Evolutionary conservation across 2,329 filamentous ascomycete genomes (phyloP).

Genomic region (Fusarium acutatum): DNA sequence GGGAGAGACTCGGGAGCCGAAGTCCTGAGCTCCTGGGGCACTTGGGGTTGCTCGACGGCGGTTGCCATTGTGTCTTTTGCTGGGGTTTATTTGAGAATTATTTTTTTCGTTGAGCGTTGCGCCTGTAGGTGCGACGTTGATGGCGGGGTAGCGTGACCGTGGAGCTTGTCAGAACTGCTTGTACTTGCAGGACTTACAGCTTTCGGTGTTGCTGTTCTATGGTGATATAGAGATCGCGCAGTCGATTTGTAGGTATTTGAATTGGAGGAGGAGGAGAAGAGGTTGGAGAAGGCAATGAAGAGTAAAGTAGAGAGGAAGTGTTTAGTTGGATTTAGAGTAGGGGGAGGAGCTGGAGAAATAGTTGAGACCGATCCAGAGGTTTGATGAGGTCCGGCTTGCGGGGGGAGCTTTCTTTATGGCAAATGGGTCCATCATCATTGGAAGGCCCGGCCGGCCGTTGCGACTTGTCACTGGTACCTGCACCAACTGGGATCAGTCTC

Average conservation of each 20-base stretch:
- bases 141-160: conserved; percentile 42
- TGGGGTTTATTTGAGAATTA: conserved; percentile 11
- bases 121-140: conserved; percentile 34
- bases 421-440: conserved; percentile 37
- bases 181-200: conserved; percentile 37
- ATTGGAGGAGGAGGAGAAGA: neutral
- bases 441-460: conserved; percentile 26
- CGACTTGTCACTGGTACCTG: conserved; percentile 38
- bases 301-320: conserved; percentile 4
- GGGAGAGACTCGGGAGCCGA: conserved; percentile 24
- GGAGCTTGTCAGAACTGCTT: conserved; percentile 41
- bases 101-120: conserved; percentile 31
- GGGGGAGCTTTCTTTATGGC: conserved; percentile 43
- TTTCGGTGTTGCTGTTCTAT: conserved; percentile 38
- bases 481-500: conserved; percentile 25
- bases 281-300: neutral
- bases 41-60: conserved; percentile 36
- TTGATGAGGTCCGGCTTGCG: conserved; percentile 37
- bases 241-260: conserved; percentile 2
- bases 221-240: conserved; percentile 18
- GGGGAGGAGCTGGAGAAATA: conserved; percentile 23
- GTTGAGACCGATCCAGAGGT: conserved; percentile 26
- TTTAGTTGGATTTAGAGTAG: conserved; percentile 3
- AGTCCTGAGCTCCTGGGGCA: conserved; percentile 25
- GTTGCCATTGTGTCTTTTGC: conserved; percentile 38